Evolutionary conservation across 805 yeast genomes (phyloP), one percentile per base, ranked within the genome.

Genomic region (Wickerhamia fluorescens): DNA sequence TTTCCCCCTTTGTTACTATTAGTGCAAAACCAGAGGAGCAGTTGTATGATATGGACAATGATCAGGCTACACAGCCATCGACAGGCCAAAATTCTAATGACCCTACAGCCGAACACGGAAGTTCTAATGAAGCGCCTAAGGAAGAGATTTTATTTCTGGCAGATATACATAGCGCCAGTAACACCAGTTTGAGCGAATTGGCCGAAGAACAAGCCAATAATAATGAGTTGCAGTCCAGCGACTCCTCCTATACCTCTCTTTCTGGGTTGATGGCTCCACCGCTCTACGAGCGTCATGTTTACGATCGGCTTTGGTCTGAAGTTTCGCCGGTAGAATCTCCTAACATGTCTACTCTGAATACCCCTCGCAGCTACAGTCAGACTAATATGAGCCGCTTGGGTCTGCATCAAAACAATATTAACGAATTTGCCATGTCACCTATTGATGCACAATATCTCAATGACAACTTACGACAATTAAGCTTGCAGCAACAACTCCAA

Each of bases 1-100:
- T 86, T 15, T 67, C 75, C 4, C 96, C 97, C 5, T 82, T 83
- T 51, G 82, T 92, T 4, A 72, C 89, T 1, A 65, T 89, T 11
- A 62, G 73, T 11, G 78, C 80, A 2, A 61, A 52, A 37, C 53
- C 45, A 16, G 58, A 51, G 5, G 20, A 18, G 10, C 20, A 18
- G 10, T 18, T 18, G 20, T 18, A 18, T 10, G 54, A 47, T 11
- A 34, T 26, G 10, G 41, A 40, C 28, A 37, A 32, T n/a, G 50
- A 44, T 7, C 24, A 23, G 7, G 27, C 20, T 7, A 10, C 20
- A 18, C 23, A 16, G 20, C 20, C 20, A 8, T 7, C 10, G 10
- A 7, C 20, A 10, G 20, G 20, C 7, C 20, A 18, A 18, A 10
- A 18, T 8, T 18, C 20, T 10, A 10, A 18, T 8, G 20, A 18